Evolutionary conservation across 1,139 yeast species (phyloP), one percentile per base, ranked within the genome.

Genomic region (Candida freyschussii): DNA sequence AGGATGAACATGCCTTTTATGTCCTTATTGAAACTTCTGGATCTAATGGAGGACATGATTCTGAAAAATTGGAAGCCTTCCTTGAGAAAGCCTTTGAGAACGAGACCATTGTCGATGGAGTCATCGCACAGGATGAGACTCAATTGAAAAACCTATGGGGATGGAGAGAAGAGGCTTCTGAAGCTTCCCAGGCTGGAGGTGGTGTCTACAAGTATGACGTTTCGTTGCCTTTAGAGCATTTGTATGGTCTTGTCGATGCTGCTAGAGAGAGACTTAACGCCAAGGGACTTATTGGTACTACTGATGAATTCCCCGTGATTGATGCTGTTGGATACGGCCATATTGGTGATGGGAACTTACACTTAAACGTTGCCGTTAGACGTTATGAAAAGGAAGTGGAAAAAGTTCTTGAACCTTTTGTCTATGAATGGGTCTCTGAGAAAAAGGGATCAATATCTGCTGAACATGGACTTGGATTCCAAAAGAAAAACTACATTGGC

Each of bases 151-250:
- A 77, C 40, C 70, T 91, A 49, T 91, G 98, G 98, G 65, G 78
- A 21, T 89, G 97, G 96, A 78, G 98, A 64, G 98, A 91, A 60
- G 71, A 80, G 43, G 75, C 89, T 46, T 87, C 96, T 21, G 98
- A 91, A 63, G 89, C 96, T 9, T 72, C 85, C 13, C 81, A 87
- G 29, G 69, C 75, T 40, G 77, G 70, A 22, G 97, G 97, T 33
- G 98, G 97, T 47, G 97, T 89, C 31, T 91, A 91, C 68, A 91
- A 91, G 62, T 91, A 91, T 54, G 98, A 91, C 51, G 96, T 91
- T 26, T 85, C 96, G 5, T 65, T 91, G 40, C 97, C 97, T 18
- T 68, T 89, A 44, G 65, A 72, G 13, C 83, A 78, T 36, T 68
- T 89, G 60, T 89, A 87, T 54, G 80, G 80, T 8, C 65, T 91